Evolutionary conservation across 495 filamentous ascomycete species (phyloP).

Genomic region (Cercophora samala): DNA sequence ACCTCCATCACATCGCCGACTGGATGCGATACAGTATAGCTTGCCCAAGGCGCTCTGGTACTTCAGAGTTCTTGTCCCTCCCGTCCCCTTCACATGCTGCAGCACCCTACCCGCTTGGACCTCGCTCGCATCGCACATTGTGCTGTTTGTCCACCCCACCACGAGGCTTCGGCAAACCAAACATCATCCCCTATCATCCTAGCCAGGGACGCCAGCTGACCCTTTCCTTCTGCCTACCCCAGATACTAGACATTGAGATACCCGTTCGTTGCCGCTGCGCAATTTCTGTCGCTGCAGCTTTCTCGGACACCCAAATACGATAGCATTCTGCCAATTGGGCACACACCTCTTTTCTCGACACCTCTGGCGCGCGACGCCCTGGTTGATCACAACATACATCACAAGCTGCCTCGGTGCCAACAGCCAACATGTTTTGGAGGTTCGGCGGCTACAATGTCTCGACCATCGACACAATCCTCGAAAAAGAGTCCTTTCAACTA

Average conservation of each 20-base stretch:
- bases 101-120: neutral
- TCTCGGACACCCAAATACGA: constrained; percentile 2
- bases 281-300: constrained; percentile 17
- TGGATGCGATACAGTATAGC: neutral
- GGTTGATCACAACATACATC: neutral
- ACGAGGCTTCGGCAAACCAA: neutral
- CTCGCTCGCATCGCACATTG: constrained; percentile 2
- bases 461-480: constrained; percentile 91
- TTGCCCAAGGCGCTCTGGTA: neutral
- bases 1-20: neutral
- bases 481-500: constrained; percentile 88
- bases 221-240: constrained; percentile 1
- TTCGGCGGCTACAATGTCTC: constrained; percentile 98
- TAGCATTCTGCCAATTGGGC: neutral
- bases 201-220: constrained; percentile 16
- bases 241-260: constrained; percentile 35
- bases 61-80: neutral
- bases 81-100: neutral
- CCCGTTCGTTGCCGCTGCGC: constrained; percentile 21
- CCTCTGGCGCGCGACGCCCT: neutral
- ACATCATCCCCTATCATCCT: constrained; percentile 6
- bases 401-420: constrained; percentile 6
- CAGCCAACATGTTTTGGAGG: constrained; percentile 89
- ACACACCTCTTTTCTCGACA: neutral
- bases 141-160: constrained; percentile 2